A percentile compares a stretch with the other conserved stretches of the same genome.
These are phyloP conservation scores for Miamiensis avidus DNA, from an alignment of 169 alveolate genomes.

Conservation along the genomic window DNA sequence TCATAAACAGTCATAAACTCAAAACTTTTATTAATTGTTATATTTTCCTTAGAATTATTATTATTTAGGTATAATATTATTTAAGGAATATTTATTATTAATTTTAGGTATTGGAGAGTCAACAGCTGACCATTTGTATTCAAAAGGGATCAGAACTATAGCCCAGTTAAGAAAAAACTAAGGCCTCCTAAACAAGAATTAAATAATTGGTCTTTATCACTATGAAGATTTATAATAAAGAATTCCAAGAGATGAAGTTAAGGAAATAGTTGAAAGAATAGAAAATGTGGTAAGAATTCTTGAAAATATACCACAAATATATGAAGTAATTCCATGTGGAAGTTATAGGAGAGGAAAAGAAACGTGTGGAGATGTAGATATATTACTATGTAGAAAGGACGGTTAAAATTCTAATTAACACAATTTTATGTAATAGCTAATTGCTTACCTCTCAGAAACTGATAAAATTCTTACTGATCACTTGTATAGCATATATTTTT, in stretches of 20 bases:
- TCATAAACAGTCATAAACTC: no score
- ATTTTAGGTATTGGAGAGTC: slow-evolving; percentile 75
- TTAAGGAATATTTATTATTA: no score
- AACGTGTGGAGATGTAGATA: slow-evolving; percentile 89
- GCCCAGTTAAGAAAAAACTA: slow-evolving; percentile 67
- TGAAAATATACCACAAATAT: slow-evolving; percentile 25
- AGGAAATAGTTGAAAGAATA: slow-evolving; percentile 55
- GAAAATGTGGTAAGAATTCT: slow-evolving; percentile 48
- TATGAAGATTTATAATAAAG: slow-evolving; percentile 75
- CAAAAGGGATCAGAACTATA: slow-evolving; percentile 70
- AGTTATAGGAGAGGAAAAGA: slow-evolving; percentile 85
- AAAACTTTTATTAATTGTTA: no score
- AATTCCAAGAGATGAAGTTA: slow-evolving; percentile 85
- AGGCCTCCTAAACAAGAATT: slow-evolving; percentile 55
- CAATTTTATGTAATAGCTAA: slow-evolving; percentile 55
- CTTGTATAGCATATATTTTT: slow-evolving; percentile 46
- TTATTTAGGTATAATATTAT: no score
- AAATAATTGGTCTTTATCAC: slow-evolving; percentile 72
- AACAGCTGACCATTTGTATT: slow-evolving; percentile 75
- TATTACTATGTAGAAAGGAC: slow-evolving; percentile 78
- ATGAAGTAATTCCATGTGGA: slow-evolving; percentile 77
- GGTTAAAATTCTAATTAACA: slow-evolving; percentile 32
- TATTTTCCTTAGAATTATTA: no score
- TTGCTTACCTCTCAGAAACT: slow-evolving; percentile 47
- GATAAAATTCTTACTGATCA: slow-evolving; percentile 63